A percentile compares a stretch with the other conserved stretches of the same genome.
These are phyloP conservation scores for Trypanosoma avium DNA, from an alignment of 208 protist species.

Conservation along the genomic window DNA sequence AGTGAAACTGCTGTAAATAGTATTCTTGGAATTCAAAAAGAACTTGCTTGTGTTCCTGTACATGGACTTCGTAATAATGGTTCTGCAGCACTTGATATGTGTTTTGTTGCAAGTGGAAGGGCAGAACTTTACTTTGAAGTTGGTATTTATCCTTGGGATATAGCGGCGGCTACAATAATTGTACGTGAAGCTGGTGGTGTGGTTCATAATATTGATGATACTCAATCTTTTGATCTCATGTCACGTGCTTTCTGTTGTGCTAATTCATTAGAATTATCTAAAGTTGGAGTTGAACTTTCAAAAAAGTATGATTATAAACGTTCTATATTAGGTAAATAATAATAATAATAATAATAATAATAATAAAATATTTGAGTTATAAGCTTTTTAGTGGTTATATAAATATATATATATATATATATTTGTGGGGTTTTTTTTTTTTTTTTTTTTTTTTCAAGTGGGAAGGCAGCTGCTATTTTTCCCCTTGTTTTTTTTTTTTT, in stretches of 20 bases:
- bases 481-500: slow-evolving; percentile 8
- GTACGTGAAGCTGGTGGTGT: slow-evolving; percentile 86
- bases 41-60: slow-evolving; percentile 60
- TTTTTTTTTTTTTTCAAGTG: slow-evolving; percentile 5
- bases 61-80: slow-evolving; percentile 76
- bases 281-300: slow-evolving; percentile 47
- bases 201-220: slow-evolving; percentile 79
- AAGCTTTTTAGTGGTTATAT: neutral
- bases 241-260: slow-evolving; percentile 72
- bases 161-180: slow-evolving; percentile 80
- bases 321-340: slow-evolving; percentile 21
- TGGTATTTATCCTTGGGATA: slow-evolving; percentile 76
- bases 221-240: slow-evolving; percentile 55
- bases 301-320: slow-evolving; percentile 66
- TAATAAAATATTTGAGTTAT: too few relatives aligned
- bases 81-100: slow-evolving; percentile 83
- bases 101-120: slow-evolving; percentile 74
- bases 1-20: slow-evolving; percentile 45
- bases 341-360: too few relatives aligned
- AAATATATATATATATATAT: neutral
- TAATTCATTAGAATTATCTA: slow-evolving; percentile 48
- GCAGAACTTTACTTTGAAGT: slow-evolving; percentile 80
- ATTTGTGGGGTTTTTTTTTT: neutral
- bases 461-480: neutral
- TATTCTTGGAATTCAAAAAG: slow-evolving; percentile 59